Evolutionary conservation across 345 rosid genomes (phyloP), one percentile per base, ranked within the genome.

Genomic region (Arabidopsis suecica): DNA sequence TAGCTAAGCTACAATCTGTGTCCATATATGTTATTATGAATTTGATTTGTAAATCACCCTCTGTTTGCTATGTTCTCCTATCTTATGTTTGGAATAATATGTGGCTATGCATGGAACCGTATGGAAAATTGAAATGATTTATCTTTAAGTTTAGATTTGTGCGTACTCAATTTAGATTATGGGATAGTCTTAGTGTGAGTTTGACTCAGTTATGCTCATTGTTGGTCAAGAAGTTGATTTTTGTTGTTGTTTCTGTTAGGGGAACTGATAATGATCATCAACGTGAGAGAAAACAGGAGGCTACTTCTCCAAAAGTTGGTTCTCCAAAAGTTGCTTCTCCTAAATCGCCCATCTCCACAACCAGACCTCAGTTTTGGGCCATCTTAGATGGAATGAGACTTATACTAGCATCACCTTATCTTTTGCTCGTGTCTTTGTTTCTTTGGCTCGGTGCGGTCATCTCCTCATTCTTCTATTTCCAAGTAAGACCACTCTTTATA

Each of bases 401-500:
- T 74, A 82, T 93, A 71, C 48, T 93, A 71, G 88, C 93, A 69
- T 91, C 98, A 16, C 82, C 85, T 30, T 91, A 91, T 88, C 82
- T 93, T 65, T 73, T 87, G 81, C 85, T 81, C 23, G 94, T 91
- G 70, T 89, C 94, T 57, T 63, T 91, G 61, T 93, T 93, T 84
- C 89, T 93, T 61, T 93, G 98, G 98, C 87, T 93, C 76, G 86
- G 96, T 82, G 97, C 98, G 23, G 93, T 89, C 79, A 87, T 89
- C 69, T 93, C 97, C 44, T 93, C 98, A 51, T 93, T 93, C 86
- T 89, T 93, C 86, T 91, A 93, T 80, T 93, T 93, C 84, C 98
- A 93, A 86, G 97, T 93, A 84, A 74, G 79, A 64, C 9, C 65
- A 32, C 6, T 30, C 34, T 36, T 23, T 7, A 11, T n/a, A 44